These are phyloP conservation scores for Cyclotella choctawhatcheeana DNA, from an alignment of 108 stramenopile species.

Conservation along the genomic window DNA sequence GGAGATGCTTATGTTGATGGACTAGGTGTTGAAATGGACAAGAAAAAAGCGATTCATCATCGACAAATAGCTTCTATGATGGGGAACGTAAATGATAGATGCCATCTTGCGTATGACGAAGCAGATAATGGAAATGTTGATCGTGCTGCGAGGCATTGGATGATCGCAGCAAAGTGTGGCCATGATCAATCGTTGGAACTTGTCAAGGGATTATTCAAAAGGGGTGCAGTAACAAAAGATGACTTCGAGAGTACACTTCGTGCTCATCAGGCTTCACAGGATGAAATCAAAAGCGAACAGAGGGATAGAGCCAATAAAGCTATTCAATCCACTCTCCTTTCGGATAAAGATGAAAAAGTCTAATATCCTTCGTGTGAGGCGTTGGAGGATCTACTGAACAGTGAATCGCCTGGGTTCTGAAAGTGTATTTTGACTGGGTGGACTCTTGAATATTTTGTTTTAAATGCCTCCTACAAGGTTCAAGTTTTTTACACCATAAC, in stretches of 20 bases:
- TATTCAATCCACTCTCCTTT: too few species aligned
- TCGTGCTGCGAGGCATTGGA: neutral
- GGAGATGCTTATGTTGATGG: neutral
- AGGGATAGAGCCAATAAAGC: too few species aligned
- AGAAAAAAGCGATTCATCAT: neutral
- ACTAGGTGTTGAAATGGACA: neutral
- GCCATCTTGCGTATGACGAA: neutral
- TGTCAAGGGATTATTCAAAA: neutral
- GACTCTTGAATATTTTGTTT: too few species aligned
- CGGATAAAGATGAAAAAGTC: too few species aligned
- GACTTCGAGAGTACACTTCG: neutral
- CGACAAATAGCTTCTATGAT: neutral
- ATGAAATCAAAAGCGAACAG: neutral
- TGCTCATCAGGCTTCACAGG: neutral
- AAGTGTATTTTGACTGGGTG: too few species aligned
- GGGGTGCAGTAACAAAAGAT: neutral
- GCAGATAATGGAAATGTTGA: neutral
- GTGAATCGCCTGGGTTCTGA: too few species aligned
- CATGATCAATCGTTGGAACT: neutral
- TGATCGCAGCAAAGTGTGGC: neutral
- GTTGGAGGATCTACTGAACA: too few species aligned
- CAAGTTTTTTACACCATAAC: too few species aligned
- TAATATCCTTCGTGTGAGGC: too few species aligned
- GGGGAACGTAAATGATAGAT: neutral
- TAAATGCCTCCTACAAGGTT: too few species aligned